These are phyloP conservation scores for Corymbia calophylla DNA, from an alignment of 441 rosid species.

Conservation along the genomic window DNA sequence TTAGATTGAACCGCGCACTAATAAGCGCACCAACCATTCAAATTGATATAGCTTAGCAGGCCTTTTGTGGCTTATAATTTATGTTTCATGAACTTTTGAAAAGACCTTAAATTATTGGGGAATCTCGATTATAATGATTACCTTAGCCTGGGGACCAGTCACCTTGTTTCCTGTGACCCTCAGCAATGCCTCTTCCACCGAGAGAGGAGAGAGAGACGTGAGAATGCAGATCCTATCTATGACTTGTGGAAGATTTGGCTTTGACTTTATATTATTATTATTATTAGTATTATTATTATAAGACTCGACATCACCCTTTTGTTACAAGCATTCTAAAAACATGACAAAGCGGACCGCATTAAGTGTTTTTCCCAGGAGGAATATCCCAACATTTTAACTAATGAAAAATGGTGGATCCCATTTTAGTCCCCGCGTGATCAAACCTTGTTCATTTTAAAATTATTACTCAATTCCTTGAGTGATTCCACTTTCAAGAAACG, in stretches of 20 bases:
- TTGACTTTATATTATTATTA: not conserved
- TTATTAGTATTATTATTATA: not conserved
- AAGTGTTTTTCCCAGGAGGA: not conserved
- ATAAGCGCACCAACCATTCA: not conserved
- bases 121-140: not conserved
- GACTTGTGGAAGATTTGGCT: not conserved
- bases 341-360: not conserved
- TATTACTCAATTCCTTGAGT: not conserved
- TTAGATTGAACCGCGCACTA: not conserved
- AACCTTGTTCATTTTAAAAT: not conserved
- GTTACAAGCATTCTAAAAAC: not conserved
- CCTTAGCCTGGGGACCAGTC: not conserved
- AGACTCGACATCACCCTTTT: not conserved
- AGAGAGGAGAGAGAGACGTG: not conserved
- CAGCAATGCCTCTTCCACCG: not conserved
- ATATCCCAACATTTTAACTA: not conserved
- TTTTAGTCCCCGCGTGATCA: not conserved
- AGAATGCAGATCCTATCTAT: not conserved
- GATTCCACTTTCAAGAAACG: not conserved
- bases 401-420: not conserved
- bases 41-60: not conserved
- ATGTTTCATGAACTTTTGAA: not conserved
- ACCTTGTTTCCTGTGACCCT: not conserved
- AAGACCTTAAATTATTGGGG: not conserved
- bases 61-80: not conserved